These are phyloP conservation scores for Penicillium fuscoglaucum DNA, from an alignment of 2,329 filamentous ascomycete species.

Conservation along the genomic window DNA sequence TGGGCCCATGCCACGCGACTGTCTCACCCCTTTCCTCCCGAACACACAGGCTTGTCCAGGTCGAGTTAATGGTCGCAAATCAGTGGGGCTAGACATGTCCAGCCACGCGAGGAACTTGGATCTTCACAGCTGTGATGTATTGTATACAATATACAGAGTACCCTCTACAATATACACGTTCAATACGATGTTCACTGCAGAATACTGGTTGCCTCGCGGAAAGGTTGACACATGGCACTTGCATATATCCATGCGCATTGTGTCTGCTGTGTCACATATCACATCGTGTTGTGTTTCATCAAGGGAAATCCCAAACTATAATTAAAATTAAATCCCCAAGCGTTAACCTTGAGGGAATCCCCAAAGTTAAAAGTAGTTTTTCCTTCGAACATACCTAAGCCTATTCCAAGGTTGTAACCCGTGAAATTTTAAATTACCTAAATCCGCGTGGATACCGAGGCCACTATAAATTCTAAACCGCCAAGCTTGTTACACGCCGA, in stretches of 20 bases:
- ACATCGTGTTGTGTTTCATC: conserved; percentile 6
- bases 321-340: conserved; percentile 9
- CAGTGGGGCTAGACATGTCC: conserved; percentile 9
- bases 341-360: neutral
- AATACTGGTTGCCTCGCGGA: conserved; percentile 15
- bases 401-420: neutral
- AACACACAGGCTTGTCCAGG: neutral
- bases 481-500: conserved; percentile 5
- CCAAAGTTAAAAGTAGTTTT: neutral
- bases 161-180: neutral
- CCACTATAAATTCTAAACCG: neutral
- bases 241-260: conserved; percentile 14
- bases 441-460: neutral
- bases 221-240: conserved; percentile 26
- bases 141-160: neutral
- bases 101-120: conserved; percentile 5
- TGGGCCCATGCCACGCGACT: conserved; percentile 14
- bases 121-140: conserved; percentile 1
- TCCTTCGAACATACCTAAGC: neutral
- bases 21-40: conserved; percentile 12
- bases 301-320: conserved; percentile 3
- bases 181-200: neutral
- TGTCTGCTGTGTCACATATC: conserved; percentile 16
- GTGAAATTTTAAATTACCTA: neutral
- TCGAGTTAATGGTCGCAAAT: conserved; percentile 4